Base-by-base conservation (phyloP, 2,329 filamentous ascomycete genomes). In the Rutstroemia sydowiana region DNA sequence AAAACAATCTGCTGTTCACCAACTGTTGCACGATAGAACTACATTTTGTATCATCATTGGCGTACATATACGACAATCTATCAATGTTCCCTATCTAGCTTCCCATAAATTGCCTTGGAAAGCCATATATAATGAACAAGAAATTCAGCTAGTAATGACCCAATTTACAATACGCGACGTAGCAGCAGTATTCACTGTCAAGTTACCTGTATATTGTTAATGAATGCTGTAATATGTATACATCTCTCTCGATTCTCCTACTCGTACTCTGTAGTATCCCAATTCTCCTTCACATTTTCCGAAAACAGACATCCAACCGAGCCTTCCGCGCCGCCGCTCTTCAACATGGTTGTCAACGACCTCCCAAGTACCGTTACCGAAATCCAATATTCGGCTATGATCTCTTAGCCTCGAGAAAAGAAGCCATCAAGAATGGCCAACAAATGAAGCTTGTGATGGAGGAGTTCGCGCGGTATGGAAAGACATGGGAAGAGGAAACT, bases 401-500 rank as follows among this genome's bases (percentile, higher is more conserved):
- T 32, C n/a, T 49, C 10, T 36, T 20, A 18, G 10, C 10, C 11
- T n/a, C 32, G 10, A 16, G 37, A n/a, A 40, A 18, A 3, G 16
- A 49, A 30, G 46, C 46, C 14, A 40, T 49, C 10, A 28, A 42
- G 20, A 36, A 49, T 13, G 46, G 46, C 2, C 16, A 10, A 13
- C 28, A 42, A 18, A 42, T 49, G 36, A 49, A 21, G 39, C 20
- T 49, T 3, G 42, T 42, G 11, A 28, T 21, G 20, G 30, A 36
- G 7, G 36, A 49, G 23, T 49, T 49, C 8, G 37, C 32, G 18
- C 30, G 18, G n/a, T 42, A 49, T 23, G 46, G 46, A 21, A 49
- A 49, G 18, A 49, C 46, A 31, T 49, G 36, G 31, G 18, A 39
- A n/a, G 46, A 49, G 21, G 28, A 30, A 11, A 42, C 36, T 36